Base-by-base conservation (phyloP, 192 early-diverging fungal genomes). In the Mortierella hygrophila region DNA sequence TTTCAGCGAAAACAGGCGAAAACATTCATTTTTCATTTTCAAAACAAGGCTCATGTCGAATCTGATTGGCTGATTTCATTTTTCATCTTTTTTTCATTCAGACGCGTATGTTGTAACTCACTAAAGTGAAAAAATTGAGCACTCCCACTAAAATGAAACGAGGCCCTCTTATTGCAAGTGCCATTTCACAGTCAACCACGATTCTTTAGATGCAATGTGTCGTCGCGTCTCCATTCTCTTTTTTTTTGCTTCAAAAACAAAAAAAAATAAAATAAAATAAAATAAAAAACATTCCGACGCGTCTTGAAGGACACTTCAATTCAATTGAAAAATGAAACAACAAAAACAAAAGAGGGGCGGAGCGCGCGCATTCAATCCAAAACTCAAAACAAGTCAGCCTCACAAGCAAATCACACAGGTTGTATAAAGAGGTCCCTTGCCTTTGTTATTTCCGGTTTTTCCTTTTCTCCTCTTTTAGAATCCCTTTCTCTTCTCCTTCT, bases 401-500 rank as follows among this genome's bases (percentile, higher is more conserved):
- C 11, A 72, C 37, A 72, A 42, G 23, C 0, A 8, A n/a, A n/a
- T 21, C 41, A 42, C 71, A 49, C n/a, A 26, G 8, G 20, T 46
- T 3, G 8, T 29, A 46, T 46, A 49, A 80, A 57, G 37, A 20
- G 26, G 23, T 57, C 70, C 38, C 26, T 70, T 63, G 11, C 9
- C 26, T 29, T 32, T 15, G 23, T 15, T 32, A 65, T 65, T 65
- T 65, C 32, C 60, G 29, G 60, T 29, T 29, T 65, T 65, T 32
- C 13, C 60, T 10, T 78, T 80, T 55, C 40, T 77, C 55, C 52
- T 13, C 42, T 71, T 79, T 82, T 41, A 70, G 15, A 68, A 20
- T 75, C 74, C 60, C 42, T 75, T 72, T 32, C 72, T 55, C 63
- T 63, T 15, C 70, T 65, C 42, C 63, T 63, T 15, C 70, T 65